A percentile compares a stretch with the other conserved stretches of the same genome.
Conservation (phyloP, 768 basidiomycete genomes). For the Tylopilus felleus region DNA sequence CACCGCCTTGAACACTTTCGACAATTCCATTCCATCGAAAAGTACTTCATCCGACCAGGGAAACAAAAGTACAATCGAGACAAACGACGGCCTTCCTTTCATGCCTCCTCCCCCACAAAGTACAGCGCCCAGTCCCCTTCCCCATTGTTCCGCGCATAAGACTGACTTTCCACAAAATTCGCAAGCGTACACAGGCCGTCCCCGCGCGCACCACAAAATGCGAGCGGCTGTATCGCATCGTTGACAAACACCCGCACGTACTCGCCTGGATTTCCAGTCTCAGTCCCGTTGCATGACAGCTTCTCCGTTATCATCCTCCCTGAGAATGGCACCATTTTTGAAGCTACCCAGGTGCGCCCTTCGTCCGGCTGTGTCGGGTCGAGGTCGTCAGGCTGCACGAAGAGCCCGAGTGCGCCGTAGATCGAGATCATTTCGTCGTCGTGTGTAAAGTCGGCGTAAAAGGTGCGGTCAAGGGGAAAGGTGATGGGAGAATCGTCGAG, state of each 20-base stretch:
- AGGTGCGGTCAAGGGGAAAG: slow-evolving; percentile 65
- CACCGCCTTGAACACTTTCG: too few species aligned
- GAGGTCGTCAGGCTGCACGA: slow-evolving; percentile 37
- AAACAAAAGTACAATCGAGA: too few species aligned
- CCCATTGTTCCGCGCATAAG: slow-evolving; percentile 61
- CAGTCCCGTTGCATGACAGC: slow-evolving; percentile 40
- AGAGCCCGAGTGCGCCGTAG: slow-evolving; percentile 52
- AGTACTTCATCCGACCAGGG: too few species aligned
- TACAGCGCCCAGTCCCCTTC: slow-evolving; percentile 68
- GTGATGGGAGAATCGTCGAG: slow-evolving; percentile 62
- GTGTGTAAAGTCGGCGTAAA: slow-evolving; percentile 85
- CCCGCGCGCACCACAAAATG: slow-evolving; percentile 49
- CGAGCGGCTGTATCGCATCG: slow-evolving; percentile 59
- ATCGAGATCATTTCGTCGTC: slow-evolving; percentile 87
- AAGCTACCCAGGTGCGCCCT: slow-evolving; percentile 48
- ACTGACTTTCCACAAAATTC: slow-evolving; percentile 66
- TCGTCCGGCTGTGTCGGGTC: slow-evolving; percentile 9
- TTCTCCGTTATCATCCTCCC: slow-evolving; percentile 65
- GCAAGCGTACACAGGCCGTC: slow-evolving; percentile 61
- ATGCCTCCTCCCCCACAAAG: slow-evolving; percentile 20
- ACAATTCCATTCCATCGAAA: too few species aligned
- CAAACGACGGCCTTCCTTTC: not conserved
- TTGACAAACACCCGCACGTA: slow-evolving; percentile 73
- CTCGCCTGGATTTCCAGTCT: slow-evolving; percentile 21
- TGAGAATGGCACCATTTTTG: slow-evolving; percentile 8